Evolutionary conservation across 2,329 filamentous ascomycete species (phyloP), one percentile per base, ranked within the genome.

Genomic region (Delphinella strobiligena): DNA sequence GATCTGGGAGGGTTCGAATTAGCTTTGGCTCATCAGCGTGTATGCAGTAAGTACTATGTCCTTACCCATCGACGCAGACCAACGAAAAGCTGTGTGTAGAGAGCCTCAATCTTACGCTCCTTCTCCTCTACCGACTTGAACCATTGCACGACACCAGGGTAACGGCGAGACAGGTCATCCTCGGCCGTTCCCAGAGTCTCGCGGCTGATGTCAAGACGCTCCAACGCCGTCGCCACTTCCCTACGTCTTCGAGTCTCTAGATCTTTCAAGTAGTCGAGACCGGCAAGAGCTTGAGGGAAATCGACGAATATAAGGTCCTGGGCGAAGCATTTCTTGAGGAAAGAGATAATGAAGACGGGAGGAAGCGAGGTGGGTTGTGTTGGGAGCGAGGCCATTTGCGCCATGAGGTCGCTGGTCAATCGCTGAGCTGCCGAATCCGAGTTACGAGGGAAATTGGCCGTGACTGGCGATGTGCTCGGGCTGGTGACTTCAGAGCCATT

Each of bases 191-290:
- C 58, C 19, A 68, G 61, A 34, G 67, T 65, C 5, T 67, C 61
- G 15, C 64, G 58, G 17, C 33, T 43, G 38, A 79, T 61, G 16
- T 68, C 66, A 18, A 80, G 60, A 40, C 71, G 66, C 39, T 64
- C 59, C 38, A 77, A 61, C 4, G 74, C 73, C 8, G 65, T 63
- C 5, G 63, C 61, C 31, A 78, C 63, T 49, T 80, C 77, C 40
- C 71, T 70, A 44, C 69, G 66, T 48, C 76, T 67, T 45, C 76
- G 66, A 34, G 60, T 68, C 52, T 81, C 75, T 7, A 81, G 61
- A 45, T 80, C 75, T 46, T 72, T 74, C 37, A 80, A 64, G 52
- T 81, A 81, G 56, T 81, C 77, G 38, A 81, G 61, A 5, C 74
- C 75, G 3, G 75, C 78, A 46, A 81, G 59, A 14, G 76, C 73